Conservation (phyloP, 2,329 filamentous ascomycete genomes). For the Ophiostoma pallidulum region DNA sequence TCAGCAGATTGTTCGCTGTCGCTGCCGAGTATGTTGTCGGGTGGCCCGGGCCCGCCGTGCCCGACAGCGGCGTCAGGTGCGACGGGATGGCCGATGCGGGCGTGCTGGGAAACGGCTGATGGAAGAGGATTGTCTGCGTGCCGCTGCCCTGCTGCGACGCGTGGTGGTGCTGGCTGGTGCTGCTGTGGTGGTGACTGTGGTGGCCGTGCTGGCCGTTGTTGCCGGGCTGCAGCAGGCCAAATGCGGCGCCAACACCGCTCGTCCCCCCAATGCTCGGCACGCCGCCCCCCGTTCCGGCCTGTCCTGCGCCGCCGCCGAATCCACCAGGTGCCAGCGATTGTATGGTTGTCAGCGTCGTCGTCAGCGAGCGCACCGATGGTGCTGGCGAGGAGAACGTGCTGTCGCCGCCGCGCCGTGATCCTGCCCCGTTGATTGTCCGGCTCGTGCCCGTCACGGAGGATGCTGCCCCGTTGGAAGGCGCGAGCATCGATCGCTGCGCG, state of each 20-base stretch:
- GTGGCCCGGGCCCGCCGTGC: conserved; percentile 29
- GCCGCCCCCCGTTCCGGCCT: conserved; percentile 23
- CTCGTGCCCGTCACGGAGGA: conserved; percentile 64
- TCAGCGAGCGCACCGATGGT: conserved; percentile 69
- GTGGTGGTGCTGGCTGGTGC: no score
- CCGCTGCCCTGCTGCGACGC: conserved; percentile 25
- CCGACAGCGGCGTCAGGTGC: conserved; percentile 47
- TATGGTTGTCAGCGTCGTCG: conserved; percentile 77
- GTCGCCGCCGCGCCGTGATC: conserved; percentile 56
- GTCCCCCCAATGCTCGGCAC: conserved; percentile 11
- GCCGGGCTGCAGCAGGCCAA: conserved; percentile 29
- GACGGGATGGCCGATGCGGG: conserved; percentile 63
- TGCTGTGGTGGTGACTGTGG: conserved; percentile 10
- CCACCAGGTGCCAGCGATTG: conserved; percentile 57
- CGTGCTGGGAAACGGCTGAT: conserved; percentile 55
- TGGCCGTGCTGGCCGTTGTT: conserved; percentile 15
- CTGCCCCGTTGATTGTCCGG: conserved; percentile 52
- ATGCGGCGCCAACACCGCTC: conserved; percentile 5
- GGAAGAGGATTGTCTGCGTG: conserved; percentile 49
- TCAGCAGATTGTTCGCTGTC: conserved; percentile 71
- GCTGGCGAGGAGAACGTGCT: conserved; percentile 77
- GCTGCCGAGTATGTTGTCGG: conserved; percentile 68
- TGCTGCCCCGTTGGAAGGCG: conserved; percentile 58
- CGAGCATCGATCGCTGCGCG: conserved; percentile 61
- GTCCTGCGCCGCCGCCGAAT: conserved; percentile 17